Evolutionary conservation across 257 asterid genomes (phyloP), one percentile per base, ranked within the genome.

Genomic region (Paulownia fortunei): DNA sequence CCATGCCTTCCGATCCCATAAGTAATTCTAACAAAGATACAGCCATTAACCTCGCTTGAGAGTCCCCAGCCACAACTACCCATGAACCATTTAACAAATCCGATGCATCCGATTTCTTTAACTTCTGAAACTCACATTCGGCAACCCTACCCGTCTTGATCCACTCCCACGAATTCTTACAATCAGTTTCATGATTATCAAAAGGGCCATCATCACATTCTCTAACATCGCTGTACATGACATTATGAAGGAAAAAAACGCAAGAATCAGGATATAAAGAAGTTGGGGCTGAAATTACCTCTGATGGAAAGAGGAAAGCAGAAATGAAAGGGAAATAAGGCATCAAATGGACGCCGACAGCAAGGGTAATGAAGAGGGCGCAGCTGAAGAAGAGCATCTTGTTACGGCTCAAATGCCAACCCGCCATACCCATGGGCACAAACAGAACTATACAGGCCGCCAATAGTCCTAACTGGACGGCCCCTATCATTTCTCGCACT

Each of bases 341-440:
- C 83, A 90, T 89, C 78, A 93, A 74, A 78, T 96, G 98, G 81
- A 96, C 97, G 75, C 97, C 89, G 56, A 96, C 95, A 59, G 99
- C 97, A 23, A 96, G 96, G n/a, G 98, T 90, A 63, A 96, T 93
- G 88, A 96, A 96, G 51, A 92, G 91, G 77, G 99, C 97, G 77
- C 99, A 87, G 83, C 99, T 96, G 88, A 96, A 96, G 80, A 96
- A 92, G 30, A 96, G 92, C 89, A 96, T 83, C 86, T 92, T 93
- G 91, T 93, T 96, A 36, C 99, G 97, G 82, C 98, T 96, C 82
- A 96, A 82, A 83, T 92, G 98, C 97, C 97, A 93, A 46, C 99
- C 99, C 58, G 99, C 98, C 98, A 96, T 92, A 47, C 94, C 97
- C 90, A 96, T 84, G 26, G 99, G 98, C 44, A 96, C 97, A 55